Conservation (phyloP, 805 yeast genomes). For the Danielia oregonensis region DNA sequence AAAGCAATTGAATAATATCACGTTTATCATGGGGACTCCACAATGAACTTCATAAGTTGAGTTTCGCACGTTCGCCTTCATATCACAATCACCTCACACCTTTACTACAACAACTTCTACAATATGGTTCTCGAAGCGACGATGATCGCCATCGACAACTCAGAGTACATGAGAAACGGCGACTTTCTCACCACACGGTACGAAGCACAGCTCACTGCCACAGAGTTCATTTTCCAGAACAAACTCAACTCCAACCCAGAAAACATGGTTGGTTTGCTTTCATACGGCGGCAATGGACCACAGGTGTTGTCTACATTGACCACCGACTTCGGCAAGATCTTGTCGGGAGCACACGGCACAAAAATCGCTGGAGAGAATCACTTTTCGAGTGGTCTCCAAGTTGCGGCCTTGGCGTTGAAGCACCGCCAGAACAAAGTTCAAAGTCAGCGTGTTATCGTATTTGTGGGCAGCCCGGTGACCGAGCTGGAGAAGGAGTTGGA, state of each 20-base stretch:
- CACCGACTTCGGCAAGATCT: slow-evolving; percentile 77
- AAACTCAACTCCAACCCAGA: slow-evolving; percentile 91
- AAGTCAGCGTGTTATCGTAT: slow-evolving; percentile 82
- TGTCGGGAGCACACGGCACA: slow-evolving; percentile 79
- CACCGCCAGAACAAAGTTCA: slow-evolving; percentile 95
- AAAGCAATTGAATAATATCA: too few species aligned
- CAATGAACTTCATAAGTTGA: too few species aligned
- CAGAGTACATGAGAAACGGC: slow-evolving; percentile 94
- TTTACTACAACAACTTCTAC: slow-evolving; percentile 1
- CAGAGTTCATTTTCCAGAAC: slow-evolving; percentile 78
- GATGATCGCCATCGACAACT: slow-evolving; percentile 91
- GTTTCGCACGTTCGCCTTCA: too few species aligned
- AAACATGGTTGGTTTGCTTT: slow-evolving; percentile 85
- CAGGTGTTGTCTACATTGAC: slow-evolving; percentile 87
- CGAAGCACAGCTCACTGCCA: slow-evolving; percentile 89
- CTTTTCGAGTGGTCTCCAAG: slow-evolving; percentile 82
- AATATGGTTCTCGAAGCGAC: slow-evolving; percentile 94
- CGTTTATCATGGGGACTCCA: too few species aligned
- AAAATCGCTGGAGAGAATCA: slow-evolving; percentile 65
- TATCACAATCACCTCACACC: too few species aligned
- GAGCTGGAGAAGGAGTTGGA: slow-evolving; percentile 71
- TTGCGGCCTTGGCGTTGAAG: slow-evolving; percentile 85
- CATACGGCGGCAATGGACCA: slow-evolving; percentile 82
- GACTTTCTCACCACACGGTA: slow-evolving; percentile 86
- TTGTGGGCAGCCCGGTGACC: slow-evolving; percentile 81